Evolutionary conservation across 176 grass and related monocot genomes (phyloP), one percentile per base, ranked within the genome.

Genomic region (Avena atlantica): DNA sequence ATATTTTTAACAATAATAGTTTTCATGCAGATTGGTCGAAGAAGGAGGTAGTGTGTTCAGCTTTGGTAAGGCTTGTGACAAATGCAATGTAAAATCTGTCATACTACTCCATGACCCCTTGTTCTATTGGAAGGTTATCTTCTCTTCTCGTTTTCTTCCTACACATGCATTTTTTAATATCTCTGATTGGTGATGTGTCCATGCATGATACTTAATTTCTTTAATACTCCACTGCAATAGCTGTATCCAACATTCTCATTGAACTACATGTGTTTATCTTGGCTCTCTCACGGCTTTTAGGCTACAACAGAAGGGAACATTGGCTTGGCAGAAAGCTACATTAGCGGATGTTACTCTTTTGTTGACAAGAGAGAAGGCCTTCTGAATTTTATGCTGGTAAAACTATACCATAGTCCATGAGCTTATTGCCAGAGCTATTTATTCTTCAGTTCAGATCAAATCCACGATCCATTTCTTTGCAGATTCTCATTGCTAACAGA

Each of bases 401-500:
- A 48, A 47, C 70, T 73, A 42, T 71, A 23, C n/a, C 19, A 48
- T 24, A 73, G 42, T 21, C 40, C 70, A 73, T 48, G 20, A 73
- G 42, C 70, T 48, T 73, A 73, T 48, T 23, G 20, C 1, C 23
- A 13, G 70, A 13, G 19, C 4, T 73, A 73, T 36, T 68, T 34
- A 20, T 72, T 72, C 37, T 47, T 21, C 19, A 73, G 48, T 48
- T 23, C 20, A 48, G 9, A 73, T 73, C 70, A 48, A 73, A 24
- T 48, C 42, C 20, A 23, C 23, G 42, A 72, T 47, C 20, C 37
- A 47, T 72, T 72, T 48, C 10, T 23, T 73, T 23, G 42, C 70
- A 73, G 70, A 73, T 73, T 73, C 70, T 73, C 20, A 48, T 73
- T 48, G 70, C 70, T 73, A 73, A 73, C 42, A 73, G 70, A 73